Evolutionary conservation across 2,329 filamentous ascomycete species (phyloP).

Genomic region (Lomentospora prolificans): DNA sequence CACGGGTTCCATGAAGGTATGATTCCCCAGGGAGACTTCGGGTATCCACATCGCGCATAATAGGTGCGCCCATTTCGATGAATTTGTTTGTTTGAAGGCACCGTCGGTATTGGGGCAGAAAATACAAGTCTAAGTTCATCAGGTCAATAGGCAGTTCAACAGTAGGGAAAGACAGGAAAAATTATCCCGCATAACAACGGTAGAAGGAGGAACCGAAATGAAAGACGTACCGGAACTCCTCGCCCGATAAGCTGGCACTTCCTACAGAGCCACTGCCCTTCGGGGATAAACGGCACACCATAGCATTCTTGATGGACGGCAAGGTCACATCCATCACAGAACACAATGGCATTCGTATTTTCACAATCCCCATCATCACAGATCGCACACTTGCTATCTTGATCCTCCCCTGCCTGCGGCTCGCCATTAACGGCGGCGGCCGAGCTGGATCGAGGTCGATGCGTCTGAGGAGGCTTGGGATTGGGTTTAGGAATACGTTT

Average conservation of each 20-base stretch:
- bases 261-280: slow-evolving; percentile 95
- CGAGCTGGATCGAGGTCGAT: slow-evolving; percentile 84
- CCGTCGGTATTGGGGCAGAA: slow-evolving; percentile 97
- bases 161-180: neutral
- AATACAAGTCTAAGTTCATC: slow-evolving; percentile 63
- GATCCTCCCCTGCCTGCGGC: slow-evolving; percentile 73
- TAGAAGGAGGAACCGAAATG: too few relatives aligned
- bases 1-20: slow-evolving; percentile 96
- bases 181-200: neutral
- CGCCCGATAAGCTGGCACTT: slow-evolving; percentile 94
- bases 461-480: slow-evolving; percentile 89
- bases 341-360: slow-evolving; percentile 98
- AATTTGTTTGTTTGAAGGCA: slow-evolving; percentile 96
- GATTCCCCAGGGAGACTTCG: slow-evolving; percentile 89
- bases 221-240: slow-evolving; percentile 62
- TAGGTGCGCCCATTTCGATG: slow-evolving; percentile 92
- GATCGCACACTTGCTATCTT: slow-evolving; percentile 93
- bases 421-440: slow-evolving; percentile 94
- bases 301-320: slow-evolving; percentile 99
- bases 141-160: slow-evolving; percentile 3
- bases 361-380: slow-evolving; percentile 99
- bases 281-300: slow-evolving; percentile 94
- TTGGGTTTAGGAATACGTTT: slow-evolving; percentile 96
- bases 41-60: slow-evolving; percentile 98
- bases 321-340: slow-evolving; percentile 95